Conservation (phyloP, 2,329 filamentous ascomycete genomes). For the Arthrobotrys conoides region DNA sequence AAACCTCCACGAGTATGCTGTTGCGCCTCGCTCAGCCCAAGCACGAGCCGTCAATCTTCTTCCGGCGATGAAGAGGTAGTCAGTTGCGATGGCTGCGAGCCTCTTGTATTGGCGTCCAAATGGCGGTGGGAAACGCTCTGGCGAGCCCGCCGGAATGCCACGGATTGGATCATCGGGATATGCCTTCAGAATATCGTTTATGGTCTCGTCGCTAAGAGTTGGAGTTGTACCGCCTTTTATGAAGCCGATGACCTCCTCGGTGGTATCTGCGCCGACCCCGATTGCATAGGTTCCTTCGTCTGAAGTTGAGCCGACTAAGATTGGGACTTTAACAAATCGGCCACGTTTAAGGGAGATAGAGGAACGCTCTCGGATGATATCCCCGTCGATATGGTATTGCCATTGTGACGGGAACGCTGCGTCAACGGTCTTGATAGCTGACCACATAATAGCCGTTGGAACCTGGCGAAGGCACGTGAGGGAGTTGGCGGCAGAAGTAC, state of each 20-base stretch:
- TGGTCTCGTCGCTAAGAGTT: constrained; percentile 18
- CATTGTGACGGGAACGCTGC: constrained; percentile 70
- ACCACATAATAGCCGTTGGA: constrained; percentile 65
- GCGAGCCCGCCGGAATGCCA: constrained; percentile 37
- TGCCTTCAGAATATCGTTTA: constrained; percentile 20
- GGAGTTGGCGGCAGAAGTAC: constrained; percentile 72
- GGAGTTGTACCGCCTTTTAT: constrained; percentile 4
- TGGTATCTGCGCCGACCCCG: constrained; percentile 23
- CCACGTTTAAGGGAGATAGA: constrained; percentile 73
- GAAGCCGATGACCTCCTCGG: constrained; percentile 20
- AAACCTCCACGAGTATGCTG: constrained; percentile 76
- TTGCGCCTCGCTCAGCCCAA: constrained; percentile 70
- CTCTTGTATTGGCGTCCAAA: constrained; percentile 71
- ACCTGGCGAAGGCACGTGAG: constrained; percentile 77
- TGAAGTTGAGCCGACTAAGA: constrained; percentile 76
- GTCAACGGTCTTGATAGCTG: constrained; percentile 34
- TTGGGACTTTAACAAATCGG: constrained; percentile 76
- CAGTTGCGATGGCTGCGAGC: constrained; percentile 72
- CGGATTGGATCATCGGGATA: constrained; percentile 49
- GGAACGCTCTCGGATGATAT: constrained; percentile 72
- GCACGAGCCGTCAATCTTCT: constrained; percentile 72
- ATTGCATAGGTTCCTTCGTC: constrained; percentile 72
- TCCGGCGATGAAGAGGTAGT: constrained; percentile 72
- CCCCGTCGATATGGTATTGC: constrained; percentile 71
- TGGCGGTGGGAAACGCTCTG: constrained; percentile 45